Base-by-base conservation (phyloP, 139 green algal species). In the Tetradesmus obliquus region DNA sequence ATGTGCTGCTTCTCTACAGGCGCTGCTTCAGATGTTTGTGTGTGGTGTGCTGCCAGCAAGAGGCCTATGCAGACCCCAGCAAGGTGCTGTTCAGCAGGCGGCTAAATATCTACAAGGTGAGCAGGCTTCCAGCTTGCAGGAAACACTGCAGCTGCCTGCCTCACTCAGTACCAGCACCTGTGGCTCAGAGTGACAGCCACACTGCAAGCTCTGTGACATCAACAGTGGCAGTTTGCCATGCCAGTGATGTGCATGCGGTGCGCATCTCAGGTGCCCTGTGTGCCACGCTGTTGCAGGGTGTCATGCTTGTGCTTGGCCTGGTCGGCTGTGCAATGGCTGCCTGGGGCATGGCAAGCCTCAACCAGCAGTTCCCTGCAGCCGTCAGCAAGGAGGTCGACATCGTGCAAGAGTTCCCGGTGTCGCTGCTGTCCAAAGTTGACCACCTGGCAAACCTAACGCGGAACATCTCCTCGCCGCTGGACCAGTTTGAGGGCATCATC, bases 31-130 rank as follows among this genome's bases (percentile, higher is more conserved):
- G 86, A 9, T 90, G 86, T 20, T 6, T 90, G n/a, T 84, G 71
- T 19, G 86, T 90, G 2, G n/a, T 83, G 86, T 90, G 86, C 76
- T 90, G 86, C 71, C 86, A 90, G 86, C 86, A 90, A 71, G 86
- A 90, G 53, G 19, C 69, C 3, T 90, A 90, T 55, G 86, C 86
- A 32, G 86, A 90, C 53, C 55, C 66, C 3, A 76, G 45, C 71
- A 90, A 90, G 51, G 86, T 90, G 51, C 86, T 90, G 51, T 84
- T 81, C 20, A 84, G 86, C 86, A 22, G 53, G n/a, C 45, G 86
- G 12, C 22, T 90, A 1, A 17, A 53, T 0, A 32, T 60, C 12
- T 55, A 32, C 22, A 90, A 90, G 86, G 86, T 90, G 22, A 12
- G 86, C 15, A 19, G n/a, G 66, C 66, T n/a, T 24, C 15, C 15